Percentiles rank a stretch among this genome's conserved stretches.
phyloP scores from a whole-genome alignment of 1,139 yeast species.

The Nakaseomyces uthaithaninus region DNA sequence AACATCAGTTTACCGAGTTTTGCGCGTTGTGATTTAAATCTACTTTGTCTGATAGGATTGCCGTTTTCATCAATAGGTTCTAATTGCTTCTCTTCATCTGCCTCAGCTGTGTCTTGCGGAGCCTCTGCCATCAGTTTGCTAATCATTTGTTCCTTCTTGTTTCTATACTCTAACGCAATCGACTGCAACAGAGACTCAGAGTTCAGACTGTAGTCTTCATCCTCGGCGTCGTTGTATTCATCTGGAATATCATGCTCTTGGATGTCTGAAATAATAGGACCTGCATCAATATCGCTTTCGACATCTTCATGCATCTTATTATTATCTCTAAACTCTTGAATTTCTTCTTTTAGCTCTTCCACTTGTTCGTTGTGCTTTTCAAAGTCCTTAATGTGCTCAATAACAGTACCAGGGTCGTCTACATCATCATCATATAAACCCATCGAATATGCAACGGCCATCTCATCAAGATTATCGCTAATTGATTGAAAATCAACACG shows the following conservation, averaged over 20 bases:
- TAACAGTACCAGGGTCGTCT: constrained; percentile 48
- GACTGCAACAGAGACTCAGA: constrained; percentile 38
- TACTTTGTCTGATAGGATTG: constrained; percentile 49
- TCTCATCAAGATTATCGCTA: constrained; percentile 43
- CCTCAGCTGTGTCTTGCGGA: constrained; percentile 40
- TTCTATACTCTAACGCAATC: constrained; percentile 49
- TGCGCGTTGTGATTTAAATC: constrained; percentile 59
- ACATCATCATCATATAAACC: constrained; percentile 58
- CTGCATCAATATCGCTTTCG: constrained; percentile 22
- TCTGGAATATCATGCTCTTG: constrained; percentile 38
- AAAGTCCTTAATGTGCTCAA: constrained; percentile 49
- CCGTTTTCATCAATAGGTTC: constrained; percentile 71
- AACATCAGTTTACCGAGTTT: constrained; percentile 8
- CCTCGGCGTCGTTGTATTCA: constrained; percentile 26
- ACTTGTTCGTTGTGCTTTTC: constrained; percentile 44
- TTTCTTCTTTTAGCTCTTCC: constrained; percentile 34
- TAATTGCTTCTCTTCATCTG: constrained; percentile 34
- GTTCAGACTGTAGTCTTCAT: constrained; percentile 34
- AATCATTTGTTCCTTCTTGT: constrained; percentile 47
- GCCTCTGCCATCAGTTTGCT: constrained; percentile 33
- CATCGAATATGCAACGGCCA: constrained; percentile 53
- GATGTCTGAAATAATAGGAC: constrained; percentile 31
- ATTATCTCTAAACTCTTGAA: constrained; percentile 19
- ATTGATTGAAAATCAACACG: constrained; percentile 38
- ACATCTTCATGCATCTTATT: constrained; percentile 27